A percentile compares a stretch with the other conserved stretches of the same genome.
These are phyloP conservation scores for Cylindrotheca fusiformis DNA, from an alignment of 108 stramenopile genomes.

Conservation along the genomic window DNA sequence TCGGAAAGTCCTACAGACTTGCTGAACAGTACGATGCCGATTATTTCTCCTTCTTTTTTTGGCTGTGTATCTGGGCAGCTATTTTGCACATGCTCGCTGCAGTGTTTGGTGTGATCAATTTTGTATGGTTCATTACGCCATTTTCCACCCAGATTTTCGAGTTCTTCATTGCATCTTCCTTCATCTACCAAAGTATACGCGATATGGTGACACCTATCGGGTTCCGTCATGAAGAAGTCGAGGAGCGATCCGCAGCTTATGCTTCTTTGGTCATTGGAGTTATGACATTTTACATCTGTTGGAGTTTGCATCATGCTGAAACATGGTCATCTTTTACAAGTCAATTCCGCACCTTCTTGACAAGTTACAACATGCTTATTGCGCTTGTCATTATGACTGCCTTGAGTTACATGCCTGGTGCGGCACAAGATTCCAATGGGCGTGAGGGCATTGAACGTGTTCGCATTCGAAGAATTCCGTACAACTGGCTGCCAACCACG, in stretches of 20 bases:
- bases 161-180: conserved; percentile 53
- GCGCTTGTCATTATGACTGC: conserved; percentile 44
- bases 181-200: conserved; percentile 35
- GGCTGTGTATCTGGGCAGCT: conserved; percentile 54
- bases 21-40: conserved; percentile 42
- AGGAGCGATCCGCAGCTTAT: conserved; percentile 26
- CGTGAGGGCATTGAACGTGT: conserved; percentile 31
- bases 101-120: conserved; percentile 39
- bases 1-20: conserved; percentile 45
- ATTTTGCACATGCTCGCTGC: conserved; percentile 35
- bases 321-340: conserved; percentile 37
- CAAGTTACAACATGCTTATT: conserved; percentile 51
- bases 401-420: conserved; percentile 44
- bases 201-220: conserved; percentile 41
- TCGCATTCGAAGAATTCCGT: conserved; percentile 25
- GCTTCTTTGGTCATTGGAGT: conserved; percentile 42
- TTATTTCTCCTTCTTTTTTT: conserved; percentile 63
- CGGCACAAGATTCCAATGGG: conserved; percentile 24
- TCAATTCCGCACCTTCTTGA: conserved; percentile 29
- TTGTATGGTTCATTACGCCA: conserved; percentile 54
- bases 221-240: conserved; percentile 9
- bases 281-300: conserved; percentile 31
- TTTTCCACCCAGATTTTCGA: conserved; percentile 69
- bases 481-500: conserved; percentile 54
- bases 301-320: conserved; percentile 49